A percentile compares a stretch with the other conserved stretches of the same genome.
These are phyloP conservation scores for Dactylella cylindrospora DNA, from an alignment of 2,329 filamentous ascomycete genomes.

Conservation along the genomic window DNA sequence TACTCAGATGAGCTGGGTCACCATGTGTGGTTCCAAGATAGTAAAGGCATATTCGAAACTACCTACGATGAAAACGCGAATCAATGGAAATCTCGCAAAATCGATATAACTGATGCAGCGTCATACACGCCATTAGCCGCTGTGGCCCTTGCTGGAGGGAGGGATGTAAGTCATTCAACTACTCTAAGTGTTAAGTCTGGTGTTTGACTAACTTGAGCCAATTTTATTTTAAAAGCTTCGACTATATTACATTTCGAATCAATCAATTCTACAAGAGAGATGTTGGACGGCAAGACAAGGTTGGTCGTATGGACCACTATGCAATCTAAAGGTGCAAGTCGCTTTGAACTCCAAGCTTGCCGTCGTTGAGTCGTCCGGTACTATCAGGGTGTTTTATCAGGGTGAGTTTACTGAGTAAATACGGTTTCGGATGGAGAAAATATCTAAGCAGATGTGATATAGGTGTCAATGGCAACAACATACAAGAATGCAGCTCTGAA, in stretches of 20 bases:
- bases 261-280: not conserved
- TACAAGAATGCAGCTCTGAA: too few relatives aligned
- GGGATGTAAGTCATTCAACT: slow-evolving; percentile 1
- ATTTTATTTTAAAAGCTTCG: not conserved
- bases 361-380: too few relatives aligned
- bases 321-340: not conserved
- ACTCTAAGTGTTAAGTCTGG: not conserved
- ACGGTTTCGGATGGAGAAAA: too few relatives aligned
- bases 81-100: not conserved
- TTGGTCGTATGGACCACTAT: not conserved
- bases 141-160: not conserved
- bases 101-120: slow-evolving; percentile 1
- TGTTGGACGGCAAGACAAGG: not conserved
- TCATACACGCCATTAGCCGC: slow-evolving; percentile 3
- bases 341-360: not conserved
- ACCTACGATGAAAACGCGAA: not conserved
- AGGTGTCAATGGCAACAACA: too few relatives aligned
- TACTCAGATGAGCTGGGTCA: not conserved
- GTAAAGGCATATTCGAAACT: slow-evolving; percentile 4
- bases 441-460: too few relatives aligned
- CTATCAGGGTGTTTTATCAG: too few relatives aligned
- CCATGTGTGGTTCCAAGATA: slow-evolving; percentile 6
- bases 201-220: not conserved
- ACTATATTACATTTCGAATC: not conserved
- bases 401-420: too few relatives aligned